phyloP scores from a whole-genome alignment of 208 protist genomes.

The Crithidia expoeki region DNA sequence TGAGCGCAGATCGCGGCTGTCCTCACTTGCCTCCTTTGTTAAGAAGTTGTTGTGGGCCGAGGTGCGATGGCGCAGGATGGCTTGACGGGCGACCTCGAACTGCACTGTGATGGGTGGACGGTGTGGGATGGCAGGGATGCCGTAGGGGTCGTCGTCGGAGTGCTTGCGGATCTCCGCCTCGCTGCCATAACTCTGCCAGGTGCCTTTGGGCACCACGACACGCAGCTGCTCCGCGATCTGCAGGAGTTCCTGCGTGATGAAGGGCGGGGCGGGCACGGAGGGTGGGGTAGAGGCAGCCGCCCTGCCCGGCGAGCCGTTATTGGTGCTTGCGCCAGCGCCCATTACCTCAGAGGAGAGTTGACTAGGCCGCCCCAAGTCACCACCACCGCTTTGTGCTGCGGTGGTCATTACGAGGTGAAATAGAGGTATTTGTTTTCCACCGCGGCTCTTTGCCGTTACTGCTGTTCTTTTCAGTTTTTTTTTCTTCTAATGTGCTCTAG shows the following conservation, averaged over 20 bases:
- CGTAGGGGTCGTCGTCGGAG: conserved; percentile 27
- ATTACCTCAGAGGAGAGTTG: conserved; percentile 14
- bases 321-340: neutral
- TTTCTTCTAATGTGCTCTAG: no score
- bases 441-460: no score
- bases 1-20: conserved; percentile 82
- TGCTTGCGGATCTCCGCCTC: conserved; percentile 81
- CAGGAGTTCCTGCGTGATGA: conserved; percentile 73
- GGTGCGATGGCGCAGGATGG: conserved; percentile 63
- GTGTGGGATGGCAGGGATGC: conserved; percentile 36
- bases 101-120: conserved; percentile 69
- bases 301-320: neutral
- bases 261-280: neutral
- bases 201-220: conserved; percentile 71
- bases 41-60: conserved; percentile 57
- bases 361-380: neutral
- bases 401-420: neutral
- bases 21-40: conserved; percentile 88
- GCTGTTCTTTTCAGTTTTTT: no score
- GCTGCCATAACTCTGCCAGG: conserved; percentile 79
- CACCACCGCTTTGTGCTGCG: neutral
- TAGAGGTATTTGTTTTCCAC: no score
- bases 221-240: conserved; percentile 54
- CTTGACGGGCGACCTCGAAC: conserved; percentile 69
- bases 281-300: conserved; percentile 1